Conservation (phyloP, 352 stramenopile genomes). For the Globisporangium rhizosaccharum region DNA sequence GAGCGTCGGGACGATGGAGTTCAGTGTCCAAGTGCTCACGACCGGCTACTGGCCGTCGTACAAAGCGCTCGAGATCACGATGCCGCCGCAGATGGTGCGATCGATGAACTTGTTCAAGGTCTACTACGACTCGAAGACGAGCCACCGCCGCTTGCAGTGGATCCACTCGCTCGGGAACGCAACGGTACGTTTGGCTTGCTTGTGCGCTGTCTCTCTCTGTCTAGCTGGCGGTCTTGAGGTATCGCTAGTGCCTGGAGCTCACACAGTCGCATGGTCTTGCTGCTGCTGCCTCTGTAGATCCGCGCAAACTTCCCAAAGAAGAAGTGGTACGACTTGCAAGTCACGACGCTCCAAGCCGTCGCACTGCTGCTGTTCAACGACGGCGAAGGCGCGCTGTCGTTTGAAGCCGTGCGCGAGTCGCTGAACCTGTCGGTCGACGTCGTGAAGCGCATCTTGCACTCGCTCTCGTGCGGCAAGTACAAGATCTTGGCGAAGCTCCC, state of each 20-base stretch:
- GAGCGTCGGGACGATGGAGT: constrained; percentile 82
- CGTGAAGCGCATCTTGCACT: constrained; percentile 98
- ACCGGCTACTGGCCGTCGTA: constrained; percentile 99
- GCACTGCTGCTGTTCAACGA: constrained; percentile 95
- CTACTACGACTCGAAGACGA: constrained; percentile 91
- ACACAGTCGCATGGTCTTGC: background rate
- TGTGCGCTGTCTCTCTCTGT: background rate
- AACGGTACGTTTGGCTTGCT: constrained; percentile 62
- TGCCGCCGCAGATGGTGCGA: constrained; percentile 91
- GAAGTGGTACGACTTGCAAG: constrained; percentile 96
- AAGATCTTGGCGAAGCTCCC: constrained; percentile 96
- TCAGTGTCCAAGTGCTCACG: constrained; percentile 97
- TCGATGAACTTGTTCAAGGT: constrained; percentile 97
- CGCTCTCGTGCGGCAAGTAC: constrained; percentile 97
- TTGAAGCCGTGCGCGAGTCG: constrained; percentile 88
- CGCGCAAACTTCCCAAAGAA: constrained; percentile 81
- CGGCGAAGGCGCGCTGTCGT: constrained; percentile 75
- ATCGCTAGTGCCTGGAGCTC: too few species aligned
- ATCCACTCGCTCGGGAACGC: constrained; percentile 95
- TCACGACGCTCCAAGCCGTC: constrained; percentile 97
- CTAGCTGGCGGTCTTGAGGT: background rate
- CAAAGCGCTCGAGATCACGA: constrained; percentile 93
- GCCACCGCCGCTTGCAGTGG: constrained; percentile 96
- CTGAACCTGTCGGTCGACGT: constrained; percentile 95
- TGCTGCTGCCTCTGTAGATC: constrained; percentile 23